These are phyloP conservation scores for Solanum chiquidenum DNA, from an alignment of 257 asterid genomes.

Conservation along the genomic window DNA sequence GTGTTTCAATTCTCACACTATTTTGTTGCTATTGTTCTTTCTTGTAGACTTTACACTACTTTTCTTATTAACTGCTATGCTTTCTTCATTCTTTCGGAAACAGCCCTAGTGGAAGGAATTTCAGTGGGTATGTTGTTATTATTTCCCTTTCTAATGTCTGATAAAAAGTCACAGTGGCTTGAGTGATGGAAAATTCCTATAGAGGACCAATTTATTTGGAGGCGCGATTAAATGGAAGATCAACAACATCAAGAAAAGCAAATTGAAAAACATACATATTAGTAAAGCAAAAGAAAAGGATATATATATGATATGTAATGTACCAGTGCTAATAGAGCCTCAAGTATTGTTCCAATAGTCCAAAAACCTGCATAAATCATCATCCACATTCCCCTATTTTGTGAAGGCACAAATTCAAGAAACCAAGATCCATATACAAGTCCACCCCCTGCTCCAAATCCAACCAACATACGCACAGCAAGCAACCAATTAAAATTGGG, in stretches of 20 bases:
- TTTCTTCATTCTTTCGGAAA: too few relatives aligned
- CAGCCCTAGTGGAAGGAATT: too few relatives aligned
- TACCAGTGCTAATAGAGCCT: slow-evolving; percentile 77
- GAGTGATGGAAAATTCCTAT: too few relatives aligned
- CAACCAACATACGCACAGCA: slow-evolving; percentile 43
- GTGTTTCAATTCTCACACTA: too few relatives aligned
- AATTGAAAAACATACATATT: neutral
- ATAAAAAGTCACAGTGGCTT: too few relatives aligned
- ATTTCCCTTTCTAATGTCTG: too few relatives aligned
- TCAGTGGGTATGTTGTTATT: too few relatives aligned
- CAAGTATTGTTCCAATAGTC: slow-evolving; percentile 63
- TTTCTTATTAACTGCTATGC: too few relatives aligned
- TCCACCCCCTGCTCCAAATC: slow-evolving; percentile 74
- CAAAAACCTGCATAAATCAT: slow-evolving; percentile 50
- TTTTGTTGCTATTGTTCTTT: too few relatives aligned
- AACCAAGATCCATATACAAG: slow-evolving; percentile 78
- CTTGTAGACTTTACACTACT: too few relatives aligned
- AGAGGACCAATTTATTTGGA: too few relatives aligned
- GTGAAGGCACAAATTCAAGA: slow-evolving; percentile 72
- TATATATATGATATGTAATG: neutral
- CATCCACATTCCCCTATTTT: slow-evolving; percentile 65
- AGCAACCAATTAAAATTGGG: slow-evolving; percentile 41
- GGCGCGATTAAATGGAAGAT: neutral
- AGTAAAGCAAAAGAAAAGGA: too few relatives aligned
- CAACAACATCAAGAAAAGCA: neutral